Conservation (phyloP, 371 early-diverging fungal species). For the Choanephora cucurbitarum region DNA sequence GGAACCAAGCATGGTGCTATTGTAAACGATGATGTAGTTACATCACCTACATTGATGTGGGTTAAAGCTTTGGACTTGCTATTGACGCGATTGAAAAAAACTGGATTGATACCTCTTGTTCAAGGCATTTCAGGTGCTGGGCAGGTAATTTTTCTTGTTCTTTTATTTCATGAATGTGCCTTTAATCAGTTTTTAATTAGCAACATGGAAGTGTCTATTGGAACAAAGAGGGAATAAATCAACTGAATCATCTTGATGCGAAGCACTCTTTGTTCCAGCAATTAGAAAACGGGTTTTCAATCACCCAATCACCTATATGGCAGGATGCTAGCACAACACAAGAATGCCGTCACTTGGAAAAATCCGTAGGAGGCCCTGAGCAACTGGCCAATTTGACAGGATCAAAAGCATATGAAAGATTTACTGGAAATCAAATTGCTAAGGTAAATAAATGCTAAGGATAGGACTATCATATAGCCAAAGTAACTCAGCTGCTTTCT, state of each 20-base stretch:
- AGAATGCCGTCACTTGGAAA: slow-evolving; percentile 68
- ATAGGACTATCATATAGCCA: background rate
- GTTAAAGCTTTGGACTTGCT: slow-evolving; percentile 72
- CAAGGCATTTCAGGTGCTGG: slow-evolving; percentile 71
- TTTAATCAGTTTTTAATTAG: slow-evolving; percentile 24
- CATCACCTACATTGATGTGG: slow-evolving; percentile 81
- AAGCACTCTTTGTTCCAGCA: slow-evolving; percentile 47
- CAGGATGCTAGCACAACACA: slow-evolving; percentile 76
- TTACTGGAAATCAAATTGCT: slow-evolving; percentile 77
- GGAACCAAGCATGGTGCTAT: slow-evolving; percentile 56
- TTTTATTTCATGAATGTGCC: background rate
- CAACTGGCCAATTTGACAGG: slow-evolving; percentile 71
- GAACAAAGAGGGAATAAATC: slow-evolving; percentile 48
- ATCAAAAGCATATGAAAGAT: slow-evolving; percentile 78
- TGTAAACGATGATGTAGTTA: slow-evolving; percentile 49
- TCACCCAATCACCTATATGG: slow-evolving; percentile 79
- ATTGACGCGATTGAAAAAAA: slow-evolving; percentile 42
- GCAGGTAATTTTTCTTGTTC: slow-evolving; percentile 46
- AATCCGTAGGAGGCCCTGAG: slow-evolving; percentile 59
- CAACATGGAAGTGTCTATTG: slow-evolving; percentile 89
- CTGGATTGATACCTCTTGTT: slow-evolving; percentile 39
- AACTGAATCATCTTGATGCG: slow-evolving; percentile 39
- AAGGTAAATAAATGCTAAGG: slow-evolving; percentile 43
- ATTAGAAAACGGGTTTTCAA: slow-evolving; percentile 60
- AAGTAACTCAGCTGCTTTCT: background rate